These are phyloP conservation scores for Thraustochytrium sp. DNA, from an alignment of 352 stramenopile genomes.

Conservation along the genomic window DNA sequence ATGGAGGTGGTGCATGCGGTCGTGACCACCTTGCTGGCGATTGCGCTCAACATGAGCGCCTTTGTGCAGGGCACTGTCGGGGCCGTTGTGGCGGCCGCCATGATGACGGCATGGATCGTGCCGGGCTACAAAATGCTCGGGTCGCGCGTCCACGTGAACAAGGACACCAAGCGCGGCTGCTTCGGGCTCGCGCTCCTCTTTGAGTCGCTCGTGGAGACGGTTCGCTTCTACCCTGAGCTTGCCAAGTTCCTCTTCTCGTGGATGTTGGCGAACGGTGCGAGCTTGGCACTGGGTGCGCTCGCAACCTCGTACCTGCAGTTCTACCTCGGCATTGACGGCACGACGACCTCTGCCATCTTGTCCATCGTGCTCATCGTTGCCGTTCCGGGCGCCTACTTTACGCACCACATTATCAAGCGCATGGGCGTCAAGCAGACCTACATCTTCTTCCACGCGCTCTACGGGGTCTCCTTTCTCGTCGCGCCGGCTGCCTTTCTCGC, in stretches of 20 bases:
- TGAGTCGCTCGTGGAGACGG: background rate
- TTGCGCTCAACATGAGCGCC: background rate
- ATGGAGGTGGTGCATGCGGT: background rate
- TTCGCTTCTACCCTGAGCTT: background rate
- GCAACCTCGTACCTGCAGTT: conserved; percentile 20
- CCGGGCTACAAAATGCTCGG: conserved; percentile 1
- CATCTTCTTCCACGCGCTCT: background rate
- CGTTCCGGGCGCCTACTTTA: background rate
- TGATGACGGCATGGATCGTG: background rate
- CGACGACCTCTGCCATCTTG: background rate
- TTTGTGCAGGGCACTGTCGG: background rate
- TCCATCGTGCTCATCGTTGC: background rate
- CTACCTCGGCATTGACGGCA: background rate
- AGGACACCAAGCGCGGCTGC: background rate
- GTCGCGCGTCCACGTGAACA: background rate
- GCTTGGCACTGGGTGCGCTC: background rate
- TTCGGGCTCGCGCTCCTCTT: background rate
- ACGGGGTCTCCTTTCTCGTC: background rate
- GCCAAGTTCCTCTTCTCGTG: background rate
- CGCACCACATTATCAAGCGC: background rate
- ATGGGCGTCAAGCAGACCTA: background rate
- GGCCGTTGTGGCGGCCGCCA: background rate
- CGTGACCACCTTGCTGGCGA: background rate
- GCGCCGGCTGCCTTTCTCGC: background rate
- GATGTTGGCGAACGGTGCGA: background rate